Conservation (phyloP, 345 rosid genomes). For the Melaleuca quinquenervia region DNA sequence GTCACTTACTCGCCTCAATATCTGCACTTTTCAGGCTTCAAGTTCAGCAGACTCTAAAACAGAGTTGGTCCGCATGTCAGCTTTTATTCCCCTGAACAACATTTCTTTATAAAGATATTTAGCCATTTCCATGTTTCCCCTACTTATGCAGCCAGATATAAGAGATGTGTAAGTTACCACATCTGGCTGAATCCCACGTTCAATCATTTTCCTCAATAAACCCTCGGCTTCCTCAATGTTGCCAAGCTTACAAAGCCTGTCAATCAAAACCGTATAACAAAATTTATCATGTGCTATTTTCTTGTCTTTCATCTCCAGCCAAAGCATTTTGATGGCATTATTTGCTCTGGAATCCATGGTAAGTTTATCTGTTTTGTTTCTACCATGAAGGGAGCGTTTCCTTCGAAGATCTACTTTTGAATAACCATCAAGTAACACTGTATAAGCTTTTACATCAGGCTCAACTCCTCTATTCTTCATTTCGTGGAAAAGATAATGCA, state of each 20-base stretch:
- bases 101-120: constrained; percentile 24
- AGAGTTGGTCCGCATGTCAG: not conserved
- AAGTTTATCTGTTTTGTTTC: constrained; percentile 1
- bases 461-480: constrained; percentile 52
- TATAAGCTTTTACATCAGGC: constrained; percentile 49
- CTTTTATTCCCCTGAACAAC: constrained; percentile 19
- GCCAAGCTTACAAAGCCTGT: constrained; percentile 33
- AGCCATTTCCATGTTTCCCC: constrained; percentile 32
- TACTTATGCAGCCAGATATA: constrained; percentile 22
- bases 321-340: constrained; percentile 12
- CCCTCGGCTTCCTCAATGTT: constrained; percentile 26
- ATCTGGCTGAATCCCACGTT: constrained; percentile 55
- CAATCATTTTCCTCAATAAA: constrained; percentile 36
- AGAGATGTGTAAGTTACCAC: constrained; percentile 38
- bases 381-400: too few species aligned
- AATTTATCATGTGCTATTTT: constrained; percentile 35
- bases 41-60: not conserved
- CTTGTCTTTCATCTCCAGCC: constrained; percentile 21
- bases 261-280: constrained; percentile 54
- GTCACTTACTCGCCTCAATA: not conserved
- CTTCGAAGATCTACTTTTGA: constrained; percentile 6
- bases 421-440: constrained; percentile 43
- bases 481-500: constrained; percentile 28
- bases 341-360: not conserved
- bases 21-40: not conserved